A percentile compares a stretch with the other conserved stretches of the same genome.
These are phyloP conservation scores for Amanita muscaria DNA, from an alignment of 768 basidiomycete genomes.

Conservation along the genomic window DNA sequence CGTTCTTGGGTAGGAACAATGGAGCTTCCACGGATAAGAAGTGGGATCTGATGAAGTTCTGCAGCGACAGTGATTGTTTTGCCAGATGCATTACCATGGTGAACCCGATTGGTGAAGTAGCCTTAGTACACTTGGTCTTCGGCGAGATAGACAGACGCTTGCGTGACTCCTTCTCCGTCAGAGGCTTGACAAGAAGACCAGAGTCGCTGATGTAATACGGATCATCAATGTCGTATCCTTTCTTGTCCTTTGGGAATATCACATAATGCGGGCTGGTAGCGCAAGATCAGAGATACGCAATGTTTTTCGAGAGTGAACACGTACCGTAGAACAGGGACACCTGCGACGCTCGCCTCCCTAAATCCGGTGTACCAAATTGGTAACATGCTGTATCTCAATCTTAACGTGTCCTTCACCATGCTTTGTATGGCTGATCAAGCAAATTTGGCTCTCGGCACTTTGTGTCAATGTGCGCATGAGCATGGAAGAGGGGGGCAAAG, in stretches of 20 bases:
- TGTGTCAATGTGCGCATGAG: constrained; percentile 96
- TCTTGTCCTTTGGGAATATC: constrained; percentile 81
- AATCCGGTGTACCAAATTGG: constrained; percentile 99
- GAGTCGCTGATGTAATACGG: constrained; percentile 89
- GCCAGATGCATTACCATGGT: constrained; percentile 59
- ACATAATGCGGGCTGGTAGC: constrained; percentile 92
- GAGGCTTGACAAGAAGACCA: constrained; percentile 86
- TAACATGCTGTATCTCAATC: constrained; percentile 77
- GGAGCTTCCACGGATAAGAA: constrained; percentile 85
- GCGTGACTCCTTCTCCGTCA: constrained; percentile 62
- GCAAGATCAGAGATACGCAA: no score
- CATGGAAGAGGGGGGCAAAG: constrained; percentile 96
- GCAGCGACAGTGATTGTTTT: constrained; percentile 70
- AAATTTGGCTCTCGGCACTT: constrained; percentile 96
- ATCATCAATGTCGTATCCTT: constrained; percentile 85
- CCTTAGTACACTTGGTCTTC: constrained; percentile 94
- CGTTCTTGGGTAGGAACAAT: constrained; percentile 85
- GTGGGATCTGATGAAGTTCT: constrained; percentile 70
- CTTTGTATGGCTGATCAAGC: constrained; percentile 81
- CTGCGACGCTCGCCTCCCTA: constrained; percentile 74
- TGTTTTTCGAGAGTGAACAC: no score
- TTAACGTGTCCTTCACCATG: constrained; percentile 72
- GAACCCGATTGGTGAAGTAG: constrained; percentile 68
- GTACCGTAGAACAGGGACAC: constrained; percentile 80
- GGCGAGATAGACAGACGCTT: constrained; percentile 72